Conservation (phyloP, 1,284 basidiomycete species). For the Sporisorium iseilematis-ciliati region DNA sequence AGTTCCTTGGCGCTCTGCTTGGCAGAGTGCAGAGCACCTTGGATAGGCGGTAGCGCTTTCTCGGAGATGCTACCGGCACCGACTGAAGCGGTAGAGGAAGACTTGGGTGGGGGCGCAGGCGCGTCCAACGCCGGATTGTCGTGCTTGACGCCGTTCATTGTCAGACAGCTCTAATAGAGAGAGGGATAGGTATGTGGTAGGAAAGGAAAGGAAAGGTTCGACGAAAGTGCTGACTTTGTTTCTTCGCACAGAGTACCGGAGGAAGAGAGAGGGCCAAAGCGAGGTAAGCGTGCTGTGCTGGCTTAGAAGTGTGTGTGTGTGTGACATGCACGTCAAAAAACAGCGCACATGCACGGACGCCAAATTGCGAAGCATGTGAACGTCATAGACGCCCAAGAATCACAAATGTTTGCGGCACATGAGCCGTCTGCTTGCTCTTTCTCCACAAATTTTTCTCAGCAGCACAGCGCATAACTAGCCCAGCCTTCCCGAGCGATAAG, state of each 20-base stretch:
- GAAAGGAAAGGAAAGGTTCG: not conserved
- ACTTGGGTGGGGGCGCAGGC: constrained; percentile 22
- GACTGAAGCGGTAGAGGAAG: constrained; percentile 2
- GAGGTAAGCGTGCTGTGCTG: not conserved
- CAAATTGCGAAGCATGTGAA: constrained; percentile 1
- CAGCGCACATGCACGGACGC: constrained; percentile 8
- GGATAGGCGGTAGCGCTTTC: constrained; percentile 39
- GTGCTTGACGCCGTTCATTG: constrained; percentile 45
- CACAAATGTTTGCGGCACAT: not conserved
- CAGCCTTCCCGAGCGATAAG: too few relatives aligned
- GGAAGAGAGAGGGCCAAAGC: not conserved
- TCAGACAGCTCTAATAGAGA: not conserved
- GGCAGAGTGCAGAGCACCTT: constrained; percentile 20
- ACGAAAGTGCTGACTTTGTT: too few relatives aligned
- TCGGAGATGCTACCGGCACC: constrained; percentile 27
- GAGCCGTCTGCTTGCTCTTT: too few relatives aligned
- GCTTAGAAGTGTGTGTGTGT: too few relatives aligned
- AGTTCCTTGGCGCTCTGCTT: constrained; percentile 13
- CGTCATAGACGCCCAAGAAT: not conserved
- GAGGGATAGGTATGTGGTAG: not conserved
- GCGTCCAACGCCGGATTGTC: constrained; percentile 5
- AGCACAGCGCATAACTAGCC: too few relatives aligned
- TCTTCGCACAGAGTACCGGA: too few relatives aligned
- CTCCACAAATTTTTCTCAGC: too few relatives aligned
- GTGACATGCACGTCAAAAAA: constrained; percentile 3